phyloP scores from a whole-genome alignment of 2,329 filamentous ascomycete species.

The Aspergillus sp. region DNA sequence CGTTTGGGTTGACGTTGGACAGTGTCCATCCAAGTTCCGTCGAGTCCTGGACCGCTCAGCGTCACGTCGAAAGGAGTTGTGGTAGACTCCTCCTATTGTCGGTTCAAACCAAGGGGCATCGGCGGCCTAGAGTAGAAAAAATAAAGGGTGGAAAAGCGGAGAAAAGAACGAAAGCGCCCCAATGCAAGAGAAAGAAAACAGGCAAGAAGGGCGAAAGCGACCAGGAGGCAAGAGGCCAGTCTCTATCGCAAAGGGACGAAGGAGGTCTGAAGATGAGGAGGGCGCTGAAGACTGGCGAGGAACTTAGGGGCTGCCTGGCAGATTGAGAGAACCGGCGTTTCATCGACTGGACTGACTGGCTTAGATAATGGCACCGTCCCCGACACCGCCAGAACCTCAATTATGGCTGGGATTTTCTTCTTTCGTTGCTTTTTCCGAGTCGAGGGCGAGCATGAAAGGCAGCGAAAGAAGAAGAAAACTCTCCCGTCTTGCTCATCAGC shows the following conservation, averaged over 20 bases:
- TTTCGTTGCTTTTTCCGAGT: too few species aligned
- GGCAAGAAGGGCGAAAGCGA: slow-evolving; percentile 12
- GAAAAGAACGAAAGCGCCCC: slow-evolving; percentile 13
- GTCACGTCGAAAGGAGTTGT: slow-evolving; percentile 10
- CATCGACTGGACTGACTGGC: too few species aligned
- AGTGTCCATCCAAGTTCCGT: slow-evolving; percentile 11
- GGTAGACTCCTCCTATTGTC: slow-evolving; percentile 13
- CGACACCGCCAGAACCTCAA: slow-evolving; percentile 5
- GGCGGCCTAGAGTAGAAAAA: slow-evolving; percentile 17
- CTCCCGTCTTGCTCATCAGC: too few species aligned
- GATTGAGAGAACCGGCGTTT: slow-evolving; percentile 4
- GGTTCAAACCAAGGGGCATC: slow-evolving; percentile 20
- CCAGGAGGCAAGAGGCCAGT: slow-evolving; percentile 7
- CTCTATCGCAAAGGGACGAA: slow-evolving; percentile 2
- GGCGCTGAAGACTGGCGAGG: slow-evolving; percentile 11
- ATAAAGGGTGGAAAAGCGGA: slow-evolving; percentile 17
- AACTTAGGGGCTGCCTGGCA: too few species aligned
- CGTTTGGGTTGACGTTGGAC: slow-evolving; percentile 1
- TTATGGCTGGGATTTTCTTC: too few species aligned
- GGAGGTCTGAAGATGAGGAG: not conserved
- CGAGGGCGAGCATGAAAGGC: too few species aligned
- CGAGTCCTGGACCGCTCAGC: slow-evolving; percentile 11
- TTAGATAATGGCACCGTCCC: too few species aligned
- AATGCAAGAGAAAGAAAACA: slow-evolving; percentile 15
- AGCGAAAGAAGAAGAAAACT: not conserved